Conservation (phyloP, 345 rosid species). For the Luvunga scandens region DNA sequence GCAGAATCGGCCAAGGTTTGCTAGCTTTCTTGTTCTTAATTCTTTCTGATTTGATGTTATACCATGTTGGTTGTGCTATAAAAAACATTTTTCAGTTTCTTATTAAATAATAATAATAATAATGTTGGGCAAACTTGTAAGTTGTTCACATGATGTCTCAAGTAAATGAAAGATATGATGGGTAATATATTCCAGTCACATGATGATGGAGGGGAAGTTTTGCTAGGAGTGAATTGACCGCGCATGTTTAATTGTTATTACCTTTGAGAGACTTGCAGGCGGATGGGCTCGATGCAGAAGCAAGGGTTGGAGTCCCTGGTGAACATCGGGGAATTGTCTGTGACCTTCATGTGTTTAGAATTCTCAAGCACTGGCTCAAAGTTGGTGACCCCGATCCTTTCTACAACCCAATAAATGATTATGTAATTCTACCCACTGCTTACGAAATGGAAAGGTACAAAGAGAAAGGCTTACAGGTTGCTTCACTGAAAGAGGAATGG, state of each 20-base stretch:
- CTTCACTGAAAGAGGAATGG: slow-evolving; percentile 89
- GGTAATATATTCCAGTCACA: background rate
- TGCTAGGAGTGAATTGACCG: background rate
- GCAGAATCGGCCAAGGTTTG: slow-evolving; percentile 84
- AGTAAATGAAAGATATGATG: background rate
- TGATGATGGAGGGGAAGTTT: background rate
- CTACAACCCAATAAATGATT: slow-evolving; percentile 88
- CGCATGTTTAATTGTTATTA: background rate
- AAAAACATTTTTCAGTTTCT: too few relatives aligned
- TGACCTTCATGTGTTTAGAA: slow-evolving; percentile 83
- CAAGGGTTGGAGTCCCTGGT: slow-evolving; percentile 90
- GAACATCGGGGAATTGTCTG: slow-evolving; percentile 90
- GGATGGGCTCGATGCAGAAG: slow-evolving; percentile 90
- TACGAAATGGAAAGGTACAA: slow-evolving; percentile 60
- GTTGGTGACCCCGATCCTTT: slow-evolving; percentile 79
- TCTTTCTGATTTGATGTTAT: background rate
- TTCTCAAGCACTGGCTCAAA: slow-evolving; percentile 84
- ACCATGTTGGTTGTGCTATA: too few relatives aligned
- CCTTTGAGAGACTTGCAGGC: slow-evolving; percentile 43
- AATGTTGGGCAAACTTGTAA: background rate
- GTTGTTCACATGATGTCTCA: background rate
- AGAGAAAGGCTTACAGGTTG: slow-evolving; percentile 68
- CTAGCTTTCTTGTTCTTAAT: background rate
- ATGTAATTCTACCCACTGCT: slow-evolving; percentile 72
- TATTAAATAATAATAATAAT: too few relatives aligned